Evolutionary conservation across 352 stramenopile genomes (phyloP), one percentile per base, ranked within the genome.

Genomic region (Elongisporangium anandrum): DNA sequence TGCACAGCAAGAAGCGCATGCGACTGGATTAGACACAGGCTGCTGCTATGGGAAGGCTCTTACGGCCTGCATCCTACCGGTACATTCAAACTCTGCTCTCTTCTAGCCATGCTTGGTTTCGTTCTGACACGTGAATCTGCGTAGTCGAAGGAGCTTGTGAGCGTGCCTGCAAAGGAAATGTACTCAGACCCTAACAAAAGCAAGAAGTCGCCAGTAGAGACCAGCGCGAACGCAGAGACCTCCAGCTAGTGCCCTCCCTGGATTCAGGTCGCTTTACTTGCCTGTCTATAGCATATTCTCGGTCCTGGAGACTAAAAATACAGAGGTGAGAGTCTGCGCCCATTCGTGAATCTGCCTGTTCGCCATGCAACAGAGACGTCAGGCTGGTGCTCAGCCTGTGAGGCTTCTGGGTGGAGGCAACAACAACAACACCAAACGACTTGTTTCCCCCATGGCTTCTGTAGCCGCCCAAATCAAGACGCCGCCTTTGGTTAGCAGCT

Each of bases 11-110:
- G 79, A 94, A 65, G 69, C 76, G 10, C 92, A 95, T 79, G 90
- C 90, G 9, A 96, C 90, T 9, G 92, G 92, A 3, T 72, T 98
- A 49, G 91, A 98, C 66, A 96, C 91, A 13, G 92, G 92, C 9
- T 96, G 87, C 64, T 94, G 87, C 64, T 98, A 97, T 61, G 92
- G 92, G 60, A 81, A 63, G 9, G 64, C 79, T 54, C 77, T 98
- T 45, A 96, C 86, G 7, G 91, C 85, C 8, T 90, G 93, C 47
- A 86, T 97, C 50, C 68, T 98, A 29, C 90, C 93, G 54, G 83
- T 94, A 19, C 19, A 68, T 58, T 21, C 4, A 13, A 13, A 13
- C 59, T 22, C 3, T 48, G 38, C 38, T 49, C 24, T 51, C 9
- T 9, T 45, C 15, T 38, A 13, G 6, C 21, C 5, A 54, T 49